Conservation (phyloP, 768 basidiomycete species). For the Trametes sanguinea region DNA sequence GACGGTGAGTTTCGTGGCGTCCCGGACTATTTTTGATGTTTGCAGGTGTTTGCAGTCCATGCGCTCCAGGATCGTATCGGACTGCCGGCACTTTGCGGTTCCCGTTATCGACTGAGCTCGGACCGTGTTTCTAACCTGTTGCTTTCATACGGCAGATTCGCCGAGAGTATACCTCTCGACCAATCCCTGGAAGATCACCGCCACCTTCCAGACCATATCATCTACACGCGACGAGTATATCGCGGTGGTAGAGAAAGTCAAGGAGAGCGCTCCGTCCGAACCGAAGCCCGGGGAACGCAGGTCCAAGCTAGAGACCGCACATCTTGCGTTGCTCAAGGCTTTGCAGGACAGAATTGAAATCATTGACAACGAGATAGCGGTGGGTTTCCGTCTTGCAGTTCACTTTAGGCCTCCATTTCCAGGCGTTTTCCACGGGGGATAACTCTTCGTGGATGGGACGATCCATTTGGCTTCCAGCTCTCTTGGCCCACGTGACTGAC, state of each 20-base stretch:
- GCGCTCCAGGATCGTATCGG: slow-evolving; percentile 23
- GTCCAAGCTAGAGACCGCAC: slow-evolving; percentile 58
- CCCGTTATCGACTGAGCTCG: slow-evolving; percentile 30
- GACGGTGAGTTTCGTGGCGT: slow-evolving; percentile 69
- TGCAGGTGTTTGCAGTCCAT: slow-evolving; percentile 68
- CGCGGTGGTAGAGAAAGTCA: slow-evolving; percentile 61
- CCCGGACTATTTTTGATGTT: slow-evolving; percentile 44
- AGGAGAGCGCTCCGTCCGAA: slow-evolving; percentile 47
- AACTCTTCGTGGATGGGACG: background rate
- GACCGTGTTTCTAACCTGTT: slow-evolving; percentile 24
- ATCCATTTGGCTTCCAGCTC: slow-evolving; percentile 10
- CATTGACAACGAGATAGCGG: slow-evolving; percentile 71
- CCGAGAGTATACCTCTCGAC: slow-evolving; percentile 82
- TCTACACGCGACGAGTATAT: slow-evolving; percentile 76
- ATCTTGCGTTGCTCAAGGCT: slow-evolving; percentile 58
- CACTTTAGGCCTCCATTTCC: background rate
- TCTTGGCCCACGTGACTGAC: slow-evolving; percentile 27
- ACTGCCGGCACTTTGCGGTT: slow-evolving; percentile 44
- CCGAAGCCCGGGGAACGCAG: slow-evolving; percentile 50
- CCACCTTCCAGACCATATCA: slow-evolving; percentile 71
- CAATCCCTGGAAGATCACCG: slow-evolving; percentile 88
- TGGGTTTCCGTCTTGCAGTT: slow-evolving; percentile 44
- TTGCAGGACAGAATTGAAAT: slow-evolving; percentile 65
- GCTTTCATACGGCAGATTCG: slow-evolving; percentile 59
- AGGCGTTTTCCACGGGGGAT: background rate